phyloP scores from a whole-genome alignment of 2,329 filamentous ascomycete species.

The Tolypocladium endophyticum region DNA sequence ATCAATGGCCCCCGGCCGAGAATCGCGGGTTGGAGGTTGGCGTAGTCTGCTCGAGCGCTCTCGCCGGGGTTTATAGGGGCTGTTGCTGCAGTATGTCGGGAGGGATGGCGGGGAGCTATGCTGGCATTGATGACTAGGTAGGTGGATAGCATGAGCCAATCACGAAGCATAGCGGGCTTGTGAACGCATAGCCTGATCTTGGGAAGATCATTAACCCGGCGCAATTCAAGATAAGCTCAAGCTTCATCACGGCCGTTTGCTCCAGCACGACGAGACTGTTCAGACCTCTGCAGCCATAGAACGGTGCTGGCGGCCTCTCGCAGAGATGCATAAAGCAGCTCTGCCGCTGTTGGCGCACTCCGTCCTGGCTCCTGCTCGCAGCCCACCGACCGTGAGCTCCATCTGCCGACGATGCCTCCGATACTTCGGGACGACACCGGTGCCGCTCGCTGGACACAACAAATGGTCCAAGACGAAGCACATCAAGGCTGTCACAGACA shows the following conservation, averaged over 20 bases:
- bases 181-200: background rate
- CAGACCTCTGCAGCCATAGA: background rate
- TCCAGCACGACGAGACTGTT: background rate
- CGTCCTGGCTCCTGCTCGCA: background rate
- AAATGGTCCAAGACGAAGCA: conserved; percentile 96
- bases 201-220: conserved; percentile 21
- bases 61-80: background rate
- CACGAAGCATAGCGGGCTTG: background rate
- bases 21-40: background rate
- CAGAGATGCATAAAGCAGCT: background rate
- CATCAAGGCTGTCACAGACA: conserved; percentile 81
- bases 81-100: background rate
- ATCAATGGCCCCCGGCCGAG: conserved; percentile 8
- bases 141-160: background rate
- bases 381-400: background rate
- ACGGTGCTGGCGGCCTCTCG: background rate
- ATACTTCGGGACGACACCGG: conserved; percentile 33
- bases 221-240: conserved; percentile 5
- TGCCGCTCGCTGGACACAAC: conserved; percentile 61
- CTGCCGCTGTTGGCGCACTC: background rate
- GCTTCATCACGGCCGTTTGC: background rate
- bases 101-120: background rate
- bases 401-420: conserved; percentile 39
- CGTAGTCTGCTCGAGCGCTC: background rate
- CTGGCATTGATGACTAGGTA: background rate